Evolutionary conservation across 345 rosid species (phyloP).

Genomic region (Toxicodendron radicans): DNA sequence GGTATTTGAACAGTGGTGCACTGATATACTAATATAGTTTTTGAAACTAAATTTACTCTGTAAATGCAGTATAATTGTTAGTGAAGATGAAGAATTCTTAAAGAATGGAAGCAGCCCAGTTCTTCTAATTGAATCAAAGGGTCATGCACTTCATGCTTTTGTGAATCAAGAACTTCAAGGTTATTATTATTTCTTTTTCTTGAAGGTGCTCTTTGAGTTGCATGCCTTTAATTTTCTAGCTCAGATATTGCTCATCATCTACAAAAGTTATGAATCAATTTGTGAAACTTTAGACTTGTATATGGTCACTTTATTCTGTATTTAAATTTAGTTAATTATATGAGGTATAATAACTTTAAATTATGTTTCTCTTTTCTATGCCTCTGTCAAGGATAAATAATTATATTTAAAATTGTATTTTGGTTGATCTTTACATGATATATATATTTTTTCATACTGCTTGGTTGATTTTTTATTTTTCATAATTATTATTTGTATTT

Average conservation of each 20-base stretch:
- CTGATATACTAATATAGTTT: not conserved
- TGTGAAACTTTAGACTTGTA: not conserved
- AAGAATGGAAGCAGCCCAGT: constrained; percentile 55
- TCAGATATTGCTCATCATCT: not conserved
- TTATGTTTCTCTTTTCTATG: not conserved
- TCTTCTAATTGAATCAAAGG: constrained; percentile 82
- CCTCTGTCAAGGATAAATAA: not conserved
- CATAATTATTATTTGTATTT: too few species aligned
- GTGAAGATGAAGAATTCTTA: constrained; percentile 54
- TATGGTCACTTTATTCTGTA: not conserved
- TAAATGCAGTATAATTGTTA: constrained; percentile 55
- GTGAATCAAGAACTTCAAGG: constrained; percentile 73
- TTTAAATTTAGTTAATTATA: not conserved
- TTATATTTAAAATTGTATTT: not conserved
- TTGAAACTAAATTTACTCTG: constrained; percentile 20
- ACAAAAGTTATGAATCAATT: not conserved
- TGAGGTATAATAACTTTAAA: not conserved
- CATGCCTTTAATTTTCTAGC: not conserved
- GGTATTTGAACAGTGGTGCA: not conserved
- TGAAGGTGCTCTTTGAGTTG: not conserved
- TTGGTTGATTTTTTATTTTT: too few species aligned
- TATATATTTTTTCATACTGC: not conserved
- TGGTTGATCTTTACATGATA: not conserved
- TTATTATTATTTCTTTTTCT: constrained; percentile 24
- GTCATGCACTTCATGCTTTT: constrained; percentile 87